These are phyloP conservation scores for Hericium alpestre DNA, from an alignment of 768 basidiomycete species.

Conservation along the genomic window DNA sequence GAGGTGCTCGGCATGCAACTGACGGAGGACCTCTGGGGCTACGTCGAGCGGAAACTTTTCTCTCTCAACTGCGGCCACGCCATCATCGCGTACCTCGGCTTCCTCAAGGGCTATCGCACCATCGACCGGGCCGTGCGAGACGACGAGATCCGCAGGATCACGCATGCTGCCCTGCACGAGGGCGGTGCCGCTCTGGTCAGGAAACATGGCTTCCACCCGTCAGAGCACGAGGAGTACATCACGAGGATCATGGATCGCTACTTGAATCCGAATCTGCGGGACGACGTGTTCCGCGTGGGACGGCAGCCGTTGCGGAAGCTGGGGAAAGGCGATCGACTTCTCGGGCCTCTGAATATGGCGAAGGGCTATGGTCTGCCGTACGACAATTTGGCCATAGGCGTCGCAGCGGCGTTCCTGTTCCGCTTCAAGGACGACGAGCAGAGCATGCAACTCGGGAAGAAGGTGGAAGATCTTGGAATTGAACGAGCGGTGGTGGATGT, in stretches of 20 bases:
- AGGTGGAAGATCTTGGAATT: conserved; percentile 19
- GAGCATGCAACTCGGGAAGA: conserved; percentile 21
- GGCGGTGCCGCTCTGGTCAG: conserved; percentile 26
- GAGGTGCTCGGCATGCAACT: conserved; percentile 22
- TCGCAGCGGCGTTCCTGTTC: conserved; percentile 27
- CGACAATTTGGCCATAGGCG: conserved; percentile 22
- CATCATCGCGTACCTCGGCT: conserved; percentile 28
- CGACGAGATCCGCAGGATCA: conserved; percentile 18
- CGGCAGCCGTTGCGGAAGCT: conserved; percentile 32
- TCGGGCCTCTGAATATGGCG: conserved; percentile 28
- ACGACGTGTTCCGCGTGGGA: conserved; percentile 27
- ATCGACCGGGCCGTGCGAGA: conserved; percentile 24
- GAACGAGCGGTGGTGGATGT: conserved; percentile 19
- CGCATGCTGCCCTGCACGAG: conserved; percentile 25
- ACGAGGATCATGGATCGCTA: conserved; percentile 25
- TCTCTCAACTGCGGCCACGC: conserved; percentile 33
- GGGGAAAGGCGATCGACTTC: conserved; percentile 23
- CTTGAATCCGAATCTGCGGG: conserved; percentile 24
- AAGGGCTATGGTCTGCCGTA: conserved; percentile 20
- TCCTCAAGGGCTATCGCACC: conserved; percentile 20
- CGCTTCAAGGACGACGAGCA: conserved; percentile 25
- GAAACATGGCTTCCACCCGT: conserved; percentile 18
- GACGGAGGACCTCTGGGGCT: conserved; percentile 23
- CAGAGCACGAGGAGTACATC: conserved; percentile 22
- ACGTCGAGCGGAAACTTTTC: conserved; percentile 33